Percentiles rank a stretch among this genome's conserved stretches.
phyloP scores from a whole-genome alignment of 2,329 filamentous ascomycete genomes.

The Colletotrichum gloeosporioides region DNA sequence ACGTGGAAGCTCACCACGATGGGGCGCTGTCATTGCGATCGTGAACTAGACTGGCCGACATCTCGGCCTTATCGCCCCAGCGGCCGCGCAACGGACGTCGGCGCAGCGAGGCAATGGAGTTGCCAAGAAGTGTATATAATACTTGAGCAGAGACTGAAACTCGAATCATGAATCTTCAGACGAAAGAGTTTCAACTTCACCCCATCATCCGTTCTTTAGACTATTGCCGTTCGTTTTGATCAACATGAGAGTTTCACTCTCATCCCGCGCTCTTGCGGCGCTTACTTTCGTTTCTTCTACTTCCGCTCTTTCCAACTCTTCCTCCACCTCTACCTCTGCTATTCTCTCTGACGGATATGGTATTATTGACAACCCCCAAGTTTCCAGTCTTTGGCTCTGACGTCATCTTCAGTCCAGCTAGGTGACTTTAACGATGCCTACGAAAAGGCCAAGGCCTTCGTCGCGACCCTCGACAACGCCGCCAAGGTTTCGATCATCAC shows the following conservation, averaged over 20 bases:
- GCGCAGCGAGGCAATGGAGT: neutral
- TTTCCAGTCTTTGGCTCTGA: neutral
- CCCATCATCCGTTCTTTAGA: neutral
- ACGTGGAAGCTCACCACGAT: conserved; percentile 7
- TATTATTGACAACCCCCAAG: neutral
- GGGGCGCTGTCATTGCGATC: neutral
- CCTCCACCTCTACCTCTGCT: neutral
- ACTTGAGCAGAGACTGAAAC: neutral
- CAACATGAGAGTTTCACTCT: conserved; percentile 4
- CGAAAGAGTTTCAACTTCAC: neutral
- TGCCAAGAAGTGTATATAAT: conserved; percentile 1
- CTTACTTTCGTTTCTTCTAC: conserved; percentile 2
- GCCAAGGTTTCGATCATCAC: conserved; percentile 13
- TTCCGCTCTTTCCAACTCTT: conserved; percentile 3
- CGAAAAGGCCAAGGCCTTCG: conserved; percentile 11
- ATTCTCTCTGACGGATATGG: conserved; percentile 11
- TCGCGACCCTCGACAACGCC: conserved; percentile 10
- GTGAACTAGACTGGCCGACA: neutral
- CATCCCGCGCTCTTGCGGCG: neutral
- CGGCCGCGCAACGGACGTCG: neutral
- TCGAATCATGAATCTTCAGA: neutral
- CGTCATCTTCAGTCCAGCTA: neutral
- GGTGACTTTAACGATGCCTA: conserved; percentile 1
- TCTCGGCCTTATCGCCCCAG: conserved; percentile 2
- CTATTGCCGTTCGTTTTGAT: neutral